These are phyloP conservation scores for Trichocladium uniseriatum DNA, from an alignment of 495 filamentous ascomycete species.

Conservation along the genomic window DNA sequence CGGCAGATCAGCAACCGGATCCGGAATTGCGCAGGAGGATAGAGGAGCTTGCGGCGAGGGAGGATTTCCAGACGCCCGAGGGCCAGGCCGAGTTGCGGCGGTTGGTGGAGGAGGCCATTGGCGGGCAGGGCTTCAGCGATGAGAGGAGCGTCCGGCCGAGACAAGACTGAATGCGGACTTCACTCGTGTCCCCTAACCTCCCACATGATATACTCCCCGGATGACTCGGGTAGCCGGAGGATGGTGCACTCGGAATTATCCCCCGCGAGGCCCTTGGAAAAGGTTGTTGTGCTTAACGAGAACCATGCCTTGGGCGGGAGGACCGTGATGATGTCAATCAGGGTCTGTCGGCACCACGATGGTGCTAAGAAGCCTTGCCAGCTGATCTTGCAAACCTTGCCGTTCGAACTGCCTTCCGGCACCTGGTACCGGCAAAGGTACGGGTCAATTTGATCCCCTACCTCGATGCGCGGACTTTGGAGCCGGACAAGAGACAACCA, in stretches of 20 bases:
- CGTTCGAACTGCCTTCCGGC: constrained; percentile 36
- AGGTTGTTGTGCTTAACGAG: constrained; percentile 37
- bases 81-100: constrained; percentile 60
- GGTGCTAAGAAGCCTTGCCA: constrained; percentile 46
- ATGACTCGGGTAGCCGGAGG: constrained; percentile 33
- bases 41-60: constrained; percentile 63
- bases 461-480: constrained; percentile 58
- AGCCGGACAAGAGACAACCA: constrained; percentile 73
- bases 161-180: constrained; percentile 38
- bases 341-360: constrained; percentile 34
- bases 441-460: constrained; percentile 63
- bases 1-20: constrained; percentile 48
- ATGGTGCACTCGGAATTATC: constrained; percentile 39
- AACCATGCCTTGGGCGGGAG: constrained; percentile 43
- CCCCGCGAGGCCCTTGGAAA: constrained; percentile 33
- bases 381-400: constrained; percentile 39
- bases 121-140: constrained; percentile 40
- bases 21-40: constrained; percentile 65
- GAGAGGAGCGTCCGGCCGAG: constrained; percentile 55
- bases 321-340: constrained; percentile 31
- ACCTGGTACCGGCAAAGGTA: constrained; percentile 74
- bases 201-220: constrained; percentile 46
- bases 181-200: constrained; percentile 40
- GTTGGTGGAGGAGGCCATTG: constrained; percentile 61
- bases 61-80: constrained; percentile 62